Evolutionary conservation across 2,329 filamentous ascomycete genomes (phyloP), one percentile per base, ranked within the genome.

Genomic region (Hypoxylon sp.): DNA sequence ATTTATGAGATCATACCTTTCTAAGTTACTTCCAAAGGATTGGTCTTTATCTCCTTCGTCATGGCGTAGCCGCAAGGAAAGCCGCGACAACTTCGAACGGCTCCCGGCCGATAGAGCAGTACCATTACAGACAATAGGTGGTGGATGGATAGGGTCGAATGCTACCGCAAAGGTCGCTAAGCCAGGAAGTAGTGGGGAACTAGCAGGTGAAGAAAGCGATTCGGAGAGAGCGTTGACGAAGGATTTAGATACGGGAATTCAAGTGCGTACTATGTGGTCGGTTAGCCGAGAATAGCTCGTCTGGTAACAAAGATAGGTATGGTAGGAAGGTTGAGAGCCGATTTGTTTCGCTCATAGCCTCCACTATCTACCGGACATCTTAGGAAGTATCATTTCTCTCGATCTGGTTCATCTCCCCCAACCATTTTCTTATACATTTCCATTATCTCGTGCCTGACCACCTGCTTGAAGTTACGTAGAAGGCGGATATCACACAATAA

Each of bases 371-470:
- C 5, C 8, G 26, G 5, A 29, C 26, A 29, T 6, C 26, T 29
- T 29, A 29, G 8, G 8, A 59, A 4, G 37, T 39, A 17, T 65
- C 55, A 14, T 51, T 19, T 13, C 19, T 57, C 44, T 68, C 65
- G 22, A 68, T 68, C 14, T 58, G 35, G 17, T 10, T 68, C 66
- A 68, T 68, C 48, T 17, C 58, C 31, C 58, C 61, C 44, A 65
- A n/a, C 55, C 50, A 65, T 65, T 10, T 57, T 50, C 46, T 37
- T 68, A 8, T 61, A 50, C 5, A 46, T n/a, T 5, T 67, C 54
- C 29, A 59, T 51, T 13, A 55, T 68, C 44, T 61, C 60, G 17
- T n/a, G 44, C 52, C 61, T 68, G 5, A 65, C 55, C 29, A 57
- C 29, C n/a, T 29, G 50, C 1, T 65, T 60, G 5, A 61, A 52